phyloP scores from a whole-genome alignment of 1,284 basidiomycete species.

The Kwoniella shivajii region DNA sequence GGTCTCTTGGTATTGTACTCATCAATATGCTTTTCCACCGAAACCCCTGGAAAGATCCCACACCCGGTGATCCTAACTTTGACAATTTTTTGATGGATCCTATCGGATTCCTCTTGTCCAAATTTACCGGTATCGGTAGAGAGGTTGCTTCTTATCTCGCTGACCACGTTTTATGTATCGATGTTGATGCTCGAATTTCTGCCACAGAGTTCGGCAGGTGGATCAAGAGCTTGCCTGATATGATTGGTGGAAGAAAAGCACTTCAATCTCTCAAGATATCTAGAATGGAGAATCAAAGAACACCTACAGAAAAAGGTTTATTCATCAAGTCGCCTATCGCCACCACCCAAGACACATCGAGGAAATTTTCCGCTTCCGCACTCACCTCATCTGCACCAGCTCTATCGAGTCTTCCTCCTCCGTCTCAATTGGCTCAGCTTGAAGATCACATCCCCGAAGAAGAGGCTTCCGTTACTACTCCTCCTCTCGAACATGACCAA shows the following conservation, averaged over 20 bases:
- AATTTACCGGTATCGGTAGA: slow-evolving; percentile 89
- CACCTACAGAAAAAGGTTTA: slow-evolving; percentile 31
- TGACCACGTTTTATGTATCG: slow-evolving; percentile 79
- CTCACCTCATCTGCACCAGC: slow-evolving; percentile 42
- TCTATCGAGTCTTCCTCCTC: slow-evolving; percentile 25
- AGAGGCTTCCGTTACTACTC: slow-evolving; percentile 12
- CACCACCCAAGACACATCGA: slow-evolving; percentile 15
- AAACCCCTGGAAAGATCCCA: slow-evolving; percentile 98
- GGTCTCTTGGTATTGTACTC: slow-evolving; percentile 97
- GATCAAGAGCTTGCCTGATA: slow-evolving; percentile 75
- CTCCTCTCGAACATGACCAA: slow-evolving; percentile 23
- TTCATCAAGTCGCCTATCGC: slow-evolving; percentile 48
- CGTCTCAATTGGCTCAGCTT: slow-evolving; percentile 11
- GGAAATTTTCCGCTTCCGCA: slow-evolving; percentile 38
- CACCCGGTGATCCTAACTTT: slow-evolving; percentile 73
- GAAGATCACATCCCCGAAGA: slow-evolving; percentile 3
- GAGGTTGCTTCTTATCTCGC: slow-evolving; percentile 84
- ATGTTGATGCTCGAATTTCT: slow-evolving; percentile 63
- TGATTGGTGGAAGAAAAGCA: slow-evolving; percentile 60
- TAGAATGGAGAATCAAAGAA: slow-evolving; percentile 34
- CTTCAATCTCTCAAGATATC: slow-evolving; percentile 43
- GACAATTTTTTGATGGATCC: slow-evolving; percentile 77
- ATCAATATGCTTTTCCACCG: slow-evolving; percentile 99
- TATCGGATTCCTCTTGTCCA: slow-evolving; percentile 79
- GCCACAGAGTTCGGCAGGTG: slow-evolving; percentile 85